phyloP scores from a whole-genome alignment of 2,329 filamentous ascomycete genomes.

The Hypocrella siamensis region DNA sequence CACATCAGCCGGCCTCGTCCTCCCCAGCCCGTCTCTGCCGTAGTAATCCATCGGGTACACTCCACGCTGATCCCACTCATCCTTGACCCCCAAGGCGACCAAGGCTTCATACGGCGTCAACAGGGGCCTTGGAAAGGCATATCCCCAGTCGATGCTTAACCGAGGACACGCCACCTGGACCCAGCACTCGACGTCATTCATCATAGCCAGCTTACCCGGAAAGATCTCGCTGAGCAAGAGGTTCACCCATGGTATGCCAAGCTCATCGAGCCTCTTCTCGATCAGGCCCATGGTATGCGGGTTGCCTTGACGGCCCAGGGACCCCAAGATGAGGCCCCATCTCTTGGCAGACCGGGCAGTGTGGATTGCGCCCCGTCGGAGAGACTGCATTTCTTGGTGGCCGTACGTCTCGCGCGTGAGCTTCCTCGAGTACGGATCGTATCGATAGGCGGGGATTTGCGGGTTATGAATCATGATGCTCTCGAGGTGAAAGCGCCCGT shows the following conservation, averaged over 20 bases:
- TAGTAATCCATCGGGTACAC: conserved; percentile 99
- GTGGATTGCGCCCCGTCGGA: conserved; percentile 62
- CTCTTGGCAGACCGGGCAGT: conserved; percentile 64
- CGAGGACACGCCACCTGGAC: conserved; percentile 96
- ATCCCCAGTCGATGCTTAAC: conserved; percentile 96
- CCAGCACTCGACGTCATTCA: conserved; percentile 93
- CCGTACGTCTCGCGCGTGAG: conserved; percentile 85
- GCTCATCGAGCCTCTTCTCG: conserved; percentile 55
- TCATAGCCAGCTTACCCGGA: conserved; percentile 83
- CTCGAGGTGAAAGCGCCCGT: conserved; percentile 90
- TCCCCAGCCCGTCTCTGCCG: conserved; percentile 74
- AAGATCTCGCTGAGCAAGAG: conserved; percentile 89
- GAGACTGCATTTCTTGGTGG: conserved; percentile 74
- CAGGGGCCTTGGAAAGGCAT: conserved; percentile 78
- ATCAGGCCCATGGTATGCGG: conserved; percentile 82
- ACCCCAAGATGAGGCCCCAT: conserved; percentile 91
- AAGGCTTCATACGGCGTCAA: conserved; percentile 92
- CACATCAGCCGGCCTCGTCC: conserved; percentile 41
- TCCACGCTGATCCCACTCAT: conserved; percentile 46
- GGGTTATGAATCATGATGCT: conserved; percentile 99
- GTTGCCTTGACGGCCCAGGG: conserved; percentile 86
- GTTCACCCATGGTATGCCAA: conserved; percentile 69
- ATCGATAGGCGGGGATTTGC: conserved; percentile 75
- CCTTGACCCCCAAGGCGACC: conserved; percentile 64
- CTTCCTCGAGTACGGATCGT: conserved; percentile 88